phyloP scores from a whole-genome alignment of 1,284 basidiomycete species.

The Tausonia pullulans region DNA sequence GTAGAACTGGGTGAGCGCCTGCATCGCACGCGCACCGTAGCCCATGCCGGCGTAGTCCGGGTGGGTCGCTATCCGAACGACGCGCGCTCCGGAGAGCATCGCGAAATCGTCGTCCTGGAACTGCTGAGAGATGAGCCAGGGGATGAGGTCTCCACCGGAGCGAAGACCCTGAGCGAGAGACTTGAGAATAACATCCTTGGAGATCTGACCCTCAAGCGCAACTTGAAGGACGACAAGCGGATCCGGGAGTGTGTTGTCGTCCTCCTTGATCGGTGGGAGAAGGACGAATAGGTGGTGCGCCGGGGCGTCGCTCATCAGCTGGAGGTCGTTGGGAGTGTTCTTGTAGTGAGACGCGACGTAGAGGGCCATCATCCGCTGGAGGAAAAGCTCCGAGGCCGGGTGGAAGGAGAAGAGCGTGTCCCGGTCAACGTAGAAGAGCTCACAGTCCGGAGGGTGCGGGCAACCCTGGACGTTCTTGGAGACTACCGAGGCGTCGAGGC shows the following conservation, averaged over 20 bases:
- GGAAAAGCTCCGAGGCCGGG: conserved; percentile 88
- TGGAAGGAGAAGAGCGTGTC: conserved; percentile 97
- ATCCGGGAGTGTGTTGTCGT: conserved; percentile 74
- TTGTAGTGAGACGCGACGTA: conserved; percentile 99
- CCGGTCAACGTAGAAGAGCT: conserved; percentile 88
- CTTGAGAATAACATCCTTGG: conserved; percentile 74
- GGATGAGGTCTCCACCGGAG: conserved; percentile 87
- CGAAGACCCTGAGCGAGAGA: conserved; percentile 49
- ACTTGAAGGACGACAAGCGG: conserved; percentile 93
- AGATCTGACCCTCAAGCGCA: conserved; percentile 89
- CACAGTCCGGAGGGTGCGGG: conserved; percentile 87
- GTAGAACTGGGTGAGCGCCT: conserved; percentile 81
- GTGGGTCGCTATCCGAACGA: conserved; percentile 94
- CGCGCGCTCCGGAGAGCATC: conserved; percentile 73
- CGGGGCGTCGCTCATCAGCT: conserved; percentile 91
- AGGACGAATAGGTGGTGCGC: conserved; percentile 95
- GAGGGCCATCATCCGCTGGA: conserved; percentile 96
- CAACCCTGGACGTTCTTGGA: conserved; percentile 58
- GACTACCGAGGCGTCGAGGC: conserved; percentile 79
- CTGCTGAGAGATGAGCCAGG: conserved; percentile 91
- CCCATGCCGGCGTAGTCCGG: conserved; percentile 95
- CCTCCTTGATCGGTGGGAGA: conserved; percentile 76
- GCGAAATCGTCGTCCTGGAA: conserved; percentile 97
- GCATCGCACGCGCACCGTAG: conserved; percentile 84
- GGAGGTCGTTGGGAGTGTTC: conserved; percentile 96